These are phyloP conservation scores for Alternaria sp. DNA, from an alignment of 2,329 filamentous ascomycete species.

Conservation along the genomic window DNA sequence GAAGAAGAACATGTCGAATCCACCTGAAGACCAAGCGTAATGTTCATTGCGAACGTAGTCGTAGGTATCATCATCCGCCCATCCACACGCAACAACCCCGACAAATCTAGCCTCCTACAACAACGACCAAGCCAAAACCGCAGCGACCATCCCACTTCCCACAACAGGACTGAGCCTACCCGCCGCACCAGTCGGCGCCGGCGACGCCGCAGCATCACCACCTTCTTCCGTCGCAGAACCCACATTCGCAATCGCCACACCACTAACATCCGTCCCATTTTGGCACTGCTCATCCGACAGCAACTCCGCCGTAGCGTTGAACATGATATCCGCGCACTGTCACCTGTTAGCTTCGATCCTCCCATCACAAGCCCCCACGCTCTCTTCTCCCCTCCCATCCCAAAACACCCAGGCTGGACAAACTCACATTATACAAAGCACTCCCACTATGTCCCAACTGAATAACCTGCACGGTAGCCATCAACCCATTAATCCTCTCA, in stretches of 20 bases:
- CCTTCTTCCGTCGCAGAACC: background rate
- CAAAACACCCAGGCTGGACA: too few species aligned
- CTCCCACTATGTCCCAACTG: constrained; percentile 50
- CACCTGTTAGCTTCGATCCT: too few species aligned
- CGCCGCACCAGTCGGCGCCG: constrained; percentile 18
- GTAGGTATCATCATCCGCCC: background rate
- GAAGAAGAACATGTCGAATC: background rate
- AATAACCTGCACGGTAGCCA: constrained; percentile 55
- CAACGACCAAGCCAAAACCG: constrained; percentile 26
- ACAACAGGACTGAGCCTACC: constrained; percentile 19
- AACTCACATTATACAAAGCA: constrained; percentile 52
- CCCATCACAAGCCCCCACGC: too few species aligned
- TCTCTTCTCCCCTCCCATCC: too few species aligned
- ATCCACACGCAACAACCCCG: too few species aligned
- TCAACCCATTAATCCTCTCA: constrained; percentile 43
- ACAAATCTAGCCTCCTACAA: too few species aligned
- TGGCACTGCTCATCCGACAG: constrained; percentile 47
- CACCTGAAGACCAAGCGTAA: background rate
- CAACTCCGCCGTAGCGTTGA: constrained; percentile 47
- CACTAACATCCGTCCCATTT: constrained; percentile 50
- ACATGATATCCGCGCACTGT: constrained; percentile 56
- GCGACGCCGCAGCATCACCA: background rate
- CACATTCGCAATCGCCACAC: constrained; percentile 36
- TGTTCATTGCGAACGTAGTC: background rate
- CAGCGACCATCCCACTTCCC: constrained; percentile 27